Evolutionary conservation across 805 yeast species (phyloP).

Genomic region (Dipodascus albidus): DNA sequence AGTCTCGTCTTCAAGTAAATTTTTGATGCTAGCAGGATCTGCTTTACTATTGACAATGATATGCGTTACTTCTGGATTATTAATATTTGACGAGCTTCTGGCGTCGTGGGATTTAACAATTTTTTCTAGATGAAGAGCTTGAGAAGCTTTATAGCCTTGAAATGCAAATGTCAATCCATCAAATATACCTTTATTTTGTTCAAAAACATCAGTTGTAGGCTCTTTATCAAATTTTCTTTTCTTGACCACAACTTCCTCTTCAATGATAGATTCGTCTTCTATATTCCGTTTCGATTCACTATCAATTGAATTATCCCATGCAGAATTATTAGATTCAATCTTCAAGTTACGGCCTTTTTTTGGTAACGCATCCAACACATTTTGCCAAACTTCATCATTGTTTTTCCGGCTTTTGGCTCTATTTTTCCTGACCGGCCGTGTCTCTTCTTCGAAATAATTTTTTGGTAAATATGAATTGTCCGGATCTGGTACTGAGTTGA

Average conservation of each 20-base stretch:
- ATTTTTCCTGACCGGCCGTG: background rate
- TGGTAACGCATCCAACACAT: background rate
- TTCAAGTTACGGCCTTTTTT: background rate
- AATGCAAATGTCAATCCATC: conserved; percentile 32
- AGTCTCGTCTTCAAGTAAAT: conserved; percentile 9
- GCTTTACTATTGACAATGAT: conserved; percentile 20
- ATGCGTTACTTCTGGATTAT: conserved; percentile 7
- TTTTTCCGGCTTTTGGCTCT: background rate
- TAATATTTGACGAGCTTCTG: conserved; percentile 11
- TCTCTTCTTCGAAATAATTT: background rate
- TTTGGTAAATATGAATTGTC: background rate
- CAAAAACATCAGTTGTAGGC: background rate
- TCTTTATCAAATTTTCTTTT: background rate
- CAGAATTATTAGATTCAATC: background rate
- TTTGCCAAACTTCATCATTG: background rate
- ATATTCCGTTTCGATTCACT: conserved; percentile 5
- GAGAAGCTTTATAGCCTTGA: conserved; percentile 31
- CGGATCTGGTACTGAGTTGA: conserved; percentile 5
- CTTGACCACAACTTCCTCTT: background rate
- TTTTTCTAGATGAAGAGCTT: conserved; percentile 28
- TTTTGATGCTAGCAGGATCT: conserved; percentile 12
- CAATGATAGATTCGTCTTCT: background rate
- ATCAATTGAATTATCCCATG: background rate
- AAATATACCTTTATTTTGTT: conserved; percentile 26
- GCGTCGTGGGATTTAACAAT: conserved; percentile 41